Conservation (phyloP, 2,329 filamentous ascomycete species). For the Colletotrichum sp. region DNA sequence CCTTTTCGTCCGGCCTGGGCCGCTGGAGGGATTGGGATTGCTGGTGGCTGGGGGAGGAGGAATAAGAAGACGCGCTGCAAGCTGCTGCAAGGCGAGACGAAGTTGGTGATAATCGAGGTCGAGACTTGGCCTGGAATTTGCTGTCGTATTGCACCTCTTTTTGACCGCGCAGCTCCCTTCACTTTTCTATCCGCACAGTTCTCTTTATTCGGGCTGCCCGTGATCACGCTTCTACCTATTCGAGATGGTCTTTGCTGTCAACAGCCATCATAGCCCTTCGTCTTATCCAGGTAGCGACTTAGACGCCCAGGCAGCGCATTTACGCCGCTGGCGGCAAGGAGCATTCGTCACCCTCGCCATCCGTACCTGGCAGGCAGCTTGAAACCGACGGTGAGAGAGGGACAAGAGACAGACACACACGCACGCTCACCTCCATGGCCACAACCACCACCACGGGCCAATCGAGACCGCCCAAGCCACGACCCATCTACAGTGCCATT, state of each 20-base stretch:
- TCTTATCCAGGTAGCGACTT: background rate
- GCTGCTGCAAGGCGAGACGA: background rate
- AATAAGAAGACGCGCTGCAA: background rate
- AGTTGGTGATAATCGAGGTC: background rate
- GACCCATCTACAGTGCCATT: background rate
- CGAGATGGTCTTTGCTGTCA: background rate
- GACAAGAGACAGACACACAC: background rate
- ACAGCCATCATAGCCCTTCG: background rate
- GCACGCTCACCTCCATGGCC: background rate
- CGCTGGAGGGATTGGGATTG: background rate
- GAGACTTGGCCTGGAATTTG: background rate
- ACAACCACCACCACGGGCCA: background rate
- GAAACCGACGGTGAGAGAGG: constrained; percentile 9
- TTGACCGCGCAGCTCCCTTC: background rate
- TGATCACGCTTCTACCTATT: background rate
- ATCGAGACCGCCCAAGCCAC: constrained; percentile 1
- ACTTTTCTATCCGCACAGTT: background rate
- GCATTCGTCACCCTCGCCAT: constrained; percentile 11
- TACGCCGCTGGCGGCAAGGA: background rate
- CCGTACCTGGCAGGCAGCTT: constrained; percentile 5
- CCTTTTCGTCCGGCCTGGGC: background rate
- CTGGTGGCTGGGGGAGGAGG: background rate
- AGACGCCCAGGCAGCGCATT: constrained; percentile 2
- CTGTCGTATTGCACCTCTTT: background rate
- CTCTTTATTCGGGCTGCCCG: background rate